These are phyloP conservation scores for Parathielavia appendiculata DNA, from an alignment of 495 filamentous ascomycete species.

Conservation along the genomic window DNA sequence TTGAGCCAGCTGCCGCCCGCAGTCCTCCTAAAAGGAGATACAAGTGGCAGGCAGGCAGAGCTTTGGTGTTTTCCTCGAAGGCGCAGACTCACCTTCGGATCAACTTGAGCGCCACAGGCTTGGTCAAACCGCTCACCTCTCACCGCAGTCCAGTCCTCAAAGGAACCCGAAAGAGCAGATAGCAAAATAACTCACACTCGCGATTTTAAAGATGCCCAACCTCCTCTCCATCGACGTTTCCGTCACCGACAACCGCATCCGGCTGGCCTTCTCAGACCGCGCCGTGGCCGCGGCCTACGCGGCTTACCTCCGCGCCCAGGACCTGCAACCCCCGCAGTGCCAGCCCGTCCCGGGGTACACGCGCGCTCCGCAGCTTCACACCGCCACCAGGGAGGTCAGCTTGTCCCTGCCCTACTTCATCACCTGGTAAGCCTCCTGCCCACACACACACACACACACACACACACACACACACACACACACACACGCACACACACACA, in stretches of 20 bases:
- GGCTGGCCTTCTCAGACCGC: slow-evolving; percentile 31
- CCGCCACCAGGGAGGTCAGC: slow-evolving; percentile 26
- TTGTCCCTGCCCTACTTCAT: slow-evolving; percentile 28
- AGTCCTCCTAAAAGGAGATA: neutral
- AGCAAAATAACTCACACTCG: neutral
- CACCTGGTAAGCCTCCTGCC: slow-evolving; percentile 19
- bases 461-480: neutral
- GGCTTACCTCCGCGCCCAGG: slow-evolving; percentile 26
- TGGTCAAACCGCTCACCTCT: slow-evolving; percentile 11
- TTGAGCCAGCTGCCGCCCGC: neutral
- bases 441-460: neutral
- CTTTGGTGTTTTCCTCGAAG: neutral
- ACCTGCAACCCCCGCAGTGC: slow-evolving; percentile 16
- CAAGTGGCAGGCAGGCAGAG: neutral
- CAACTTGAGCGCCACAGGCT: neutral
- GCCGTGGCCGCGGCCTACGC: slow-evolving; percentile 30
- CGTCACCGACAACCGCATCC: slow-evolving; percentile 27
- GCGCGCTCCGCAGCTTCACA: slow-evolving; percentile 21
- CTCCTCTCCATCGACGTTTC: slow-evolving; percentile 32
- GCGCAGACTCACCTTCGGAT: neutral
- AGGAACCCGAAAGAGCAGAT: neutral
- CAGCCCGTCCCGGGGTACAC: slow-evolving; percentile 22
- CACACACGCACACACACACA: neutral
- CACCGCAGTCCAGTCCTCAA: slow-evolving; percentile 12
- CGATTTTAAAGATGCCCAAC: slow-evolving; percentile 21